Evolutionary conservation across 371 early-diverging fungal genomes (phyloP).

Genomic region (Chytridiales sp.): DNA sequence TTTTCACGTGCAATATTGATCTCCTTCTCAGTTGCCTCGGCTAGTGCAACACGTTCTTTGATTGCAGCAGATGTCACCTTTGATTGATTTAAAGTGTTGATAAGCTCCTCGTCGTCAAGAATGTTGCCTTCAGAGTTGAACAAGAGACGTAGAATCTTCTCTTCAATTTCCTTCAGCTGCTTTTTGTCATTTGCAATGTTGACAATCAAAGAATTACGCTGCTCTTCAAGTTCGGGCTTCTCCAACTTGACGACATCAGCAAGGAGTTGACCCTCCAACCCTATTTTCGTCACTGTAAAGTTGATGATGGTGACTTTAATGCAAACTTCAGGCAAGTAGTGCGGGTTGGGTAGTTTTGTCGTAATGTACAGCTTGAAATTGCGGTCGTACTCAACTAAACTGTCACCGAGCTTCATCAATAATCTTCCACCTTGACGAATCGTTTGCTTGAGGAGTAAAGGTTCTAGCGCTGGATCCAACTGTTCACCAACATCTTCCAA

Average conservation of each 20-base stretch:
- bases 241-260: conserved; percentile 61
- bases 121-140: conserved; percentile 60
- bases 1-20: conserved; percentile 57
- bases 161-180: conserved; percentile 59
- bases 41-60: conserved; percentile 51
- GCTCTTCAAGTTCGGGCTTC: conserved; percentile 57
- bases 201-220: conserved; percentile 54
- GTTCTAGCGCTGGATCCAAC: conserved; percentile 56
- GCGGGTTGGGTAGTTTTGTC: conserved; percentile 58
- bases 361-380: conserved; percentile 60
- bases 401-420: conserved; percentile 56
- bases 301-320: conserved; percentile 62
- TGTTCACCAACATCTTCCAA: conserved; percentile 59
- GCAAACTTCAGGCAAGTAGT: conserved; percentile 60
- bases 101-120: conserved; percentile 60
- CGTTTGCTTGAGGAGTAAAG: conserved; percentile 52
- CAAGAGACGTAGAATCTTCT: conserved; percentile 54
- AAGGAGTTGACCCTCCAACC: conserved; percentile 56
- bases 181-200: conserved; percentile 55
- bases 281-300: conserved; percentile 57
- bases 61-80: conserved; percentile 61
- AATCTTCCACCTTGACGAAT: conserved; percentile 53
- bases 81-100: conserved; percentile 57
- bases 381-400: conserved; percentile 55
- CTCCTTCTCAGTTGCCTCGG: conserved; percentile 54